Percentiles rank a stretch among this genome's conserved stretches.
Evolutionary conservation across 176 grass and related monocot genomes (phyloP).

Genomic region (Thinopyrum elongatum): DNA sequence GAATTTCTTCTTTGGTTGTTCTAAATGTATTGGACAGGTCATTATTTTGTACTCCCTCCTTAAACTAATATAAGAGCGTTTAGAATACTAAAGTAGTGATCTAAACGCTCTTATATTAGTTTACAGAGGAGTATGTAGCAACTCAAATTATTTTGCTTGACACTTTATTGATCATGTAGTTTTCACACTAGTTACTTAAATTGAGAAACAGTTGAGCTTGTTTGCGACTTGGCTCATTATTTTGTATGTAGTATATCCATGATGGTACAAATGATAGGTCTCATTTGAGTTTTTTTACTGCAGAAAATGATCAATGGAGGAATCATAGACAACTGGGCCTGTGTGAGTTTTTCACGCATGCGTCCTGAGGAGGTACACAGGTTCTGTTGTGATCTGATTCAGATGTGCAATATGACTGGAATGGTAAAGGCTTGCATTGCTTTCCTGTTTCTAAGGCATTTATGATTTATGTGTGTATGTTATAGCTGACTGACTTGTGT

Average conservation of each 20-base stretch:
- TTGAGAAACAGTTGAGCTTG: not conserved
- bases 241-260: not conserved
- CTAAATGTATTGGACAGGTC: too few relatives aligned
- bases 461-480: not conserved
- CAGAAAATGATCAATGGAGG: too few relatives aligned
- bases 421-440: constrained; percentile 44
- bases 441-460: not conserved
- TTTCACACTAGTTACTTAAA: too few relatives aligned
- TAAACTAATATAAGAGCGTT: too few relatives aligned
- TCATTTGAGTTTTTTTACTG: not conserved
- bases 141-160: too few relatives aligned
- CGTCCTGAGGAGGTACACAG: not conserved
- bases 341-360: too few relatives aligned
- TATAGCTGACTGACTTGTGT: not conserved
- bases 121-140: too few relatives aligned
- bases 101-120: too few relatives aligned
- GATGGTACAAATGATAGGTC: not conserved
- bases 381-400: constrained; percentile 55
- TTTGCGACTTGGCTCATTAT: not conserved
- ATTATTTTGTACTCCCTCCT: too few relatives aligned
- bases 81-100: too few relatives aligned
- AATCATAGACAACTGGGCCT: too few relatives aligned
- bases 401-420: constrained; percentile 65
- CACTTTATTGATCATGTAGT: too few relatives aligned
- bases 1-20: not conserved